Conservation (phyloP, 106 monocot genomes). For the Vanilla planifolia region DNA sequence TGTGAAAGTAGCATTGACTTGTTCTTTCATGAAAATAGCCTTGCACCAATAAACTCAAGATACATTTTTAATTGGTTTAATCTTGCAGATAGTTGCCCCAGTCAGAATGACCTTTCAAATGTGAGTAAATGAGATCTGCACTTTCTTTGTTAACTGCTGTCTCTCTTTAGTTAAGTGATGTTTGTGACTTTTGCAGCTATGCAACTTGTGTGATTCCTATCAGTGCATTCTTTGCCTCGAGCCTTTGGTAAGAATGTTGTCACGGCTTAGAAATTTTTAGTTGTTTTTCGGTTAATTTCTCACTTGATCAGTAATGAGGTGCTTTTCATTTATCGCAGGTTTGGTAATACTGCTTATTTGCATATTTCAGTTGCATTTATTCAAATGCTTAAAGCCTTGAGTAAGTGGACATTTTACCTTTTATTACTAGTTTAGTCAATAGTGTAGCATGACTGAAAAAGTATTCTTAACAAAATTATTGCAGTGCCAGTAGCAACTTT, state of each 20-base stretch:
- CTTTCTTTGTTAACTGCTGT: not conserved
- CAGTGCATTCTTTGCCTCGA: constrained; percentile 96
- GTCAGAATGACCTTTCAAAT: constrained; percentile 95
- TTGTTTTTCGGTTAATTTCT: not conserved
- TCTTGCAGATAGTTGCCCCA: constrained; percentile 73
- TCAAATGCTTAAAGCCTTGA: constrained; percentile 75
- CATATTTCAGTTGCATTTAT: constrained; percentile 72
- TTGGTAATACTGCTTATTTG: constrained; percentile 72
- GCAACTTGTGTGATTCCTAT: constrained; percentile 93
- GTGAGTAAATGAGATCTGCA: constrained; percentile 35
- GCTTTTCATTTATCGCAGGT: constrained; percentile 32
- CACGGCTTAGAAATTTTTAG: not conserved
- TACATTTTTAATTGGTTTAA: not conserved
- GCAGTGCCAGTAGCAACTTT: constrained; percentile 98
- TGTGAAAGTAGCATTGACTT: not conserved
- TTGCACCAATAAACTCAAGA: not conserved
- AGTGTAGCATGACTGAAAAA: not conserved
- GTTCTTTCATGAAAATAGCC: not conserved
- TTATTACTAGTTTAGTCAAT: not conserved
- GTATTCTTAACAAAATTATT: constrained; percentile 13
- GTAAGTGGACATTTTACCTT: constrained; percentile 20
- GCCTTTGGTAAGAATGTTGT: constrained; percentile 65
- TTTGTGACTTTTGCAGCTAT: constrained; percentile 61
- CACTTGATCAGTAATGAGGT: constrained; percentile 1
- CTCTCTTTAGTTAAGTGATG: not conserved